Base-by-base conservation (phyloP, 2,329 filamentous ascomycete species). In the Colletotrichum sp. region DNA sequence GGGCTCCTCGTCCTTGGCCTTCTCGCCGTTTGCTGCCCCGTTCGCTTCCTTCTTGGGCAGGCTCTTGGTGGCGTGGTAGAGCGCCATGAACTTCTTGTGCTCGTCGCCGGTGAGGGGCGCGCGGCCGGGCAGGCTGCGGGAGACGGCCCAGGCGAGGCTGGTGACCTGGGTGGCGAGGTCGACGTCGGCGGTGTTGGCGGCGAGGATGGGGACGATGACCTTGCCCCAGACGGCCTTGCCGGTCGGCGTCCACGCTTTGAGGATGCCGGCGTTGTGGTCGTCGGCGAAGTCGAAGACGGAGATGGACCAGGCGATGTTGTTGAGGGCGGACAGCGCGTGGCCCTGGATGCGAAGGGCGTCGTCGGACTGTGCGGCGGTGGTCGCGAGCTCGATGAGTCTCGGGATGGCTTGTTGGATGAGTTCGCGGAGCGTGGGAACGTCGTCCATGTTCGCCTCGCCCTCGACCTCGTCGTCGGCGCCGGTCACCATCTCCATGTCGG, bases 251-350 rank as follows among this genome's bases (percentile, higher is more conserved):
- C 93, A 94, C 6, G 87, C 87, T 64, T 83, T 84, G 69, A 87
- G 86, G 71, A 94, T 86, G 72, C 86, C 84, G 6, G 86, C 83
- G 80, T 91, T 91, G 68, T 88, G 86, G n/a, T 85, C 84, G 36
- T 90, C 87, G 28, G 88, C 85, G 79, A 92, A 92, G 82, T 93
- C 91, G 78, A 92, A 85, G 79, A 89, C 89, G 10, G 91, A 92
- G 55, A 93, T 86, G 13, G 92, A 92, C 92, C 93, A 94, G 69
- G 92, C 87, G 69, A 94, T 90, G 83, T 94, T 94, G 86, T 91
- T 93, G 75, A 94, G 87, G 18, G 91, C 89, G 3, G 90, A 89
- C 28, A 94, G 84, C 21, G 92, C 90, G 78, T 89, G 88, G 24
- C 83, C 83, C 77, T 90, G 90, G 55, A 93, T 84, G 8, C 85